Conservation (phyloP, 2,329 filamentous ascomycete species). For the Colletotrichum somersetense region DNA sequence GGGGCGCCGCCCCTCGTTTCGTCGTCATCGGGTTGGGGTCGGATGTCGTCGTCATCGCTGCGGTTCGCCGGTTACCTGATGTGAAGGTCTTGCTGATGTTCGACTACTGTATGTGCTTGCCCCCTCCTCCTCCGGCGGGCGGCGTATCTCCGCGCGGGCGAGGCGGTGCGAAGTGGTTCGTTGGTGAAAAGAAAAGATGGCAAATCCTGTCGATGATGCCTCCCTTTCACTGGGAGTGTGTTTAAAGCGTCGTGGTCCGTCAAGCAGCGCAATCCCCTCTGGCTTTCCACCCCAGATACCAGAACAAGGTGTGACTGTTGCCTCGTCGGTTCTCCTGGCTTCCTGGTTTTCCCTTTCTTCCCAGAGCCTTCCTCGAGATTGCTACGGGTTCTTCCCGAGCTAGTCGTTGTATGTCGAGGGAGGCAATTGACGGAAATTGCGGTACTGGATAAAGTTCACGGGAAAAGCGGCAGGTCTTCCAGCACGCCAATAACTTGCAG, state of each 20-base stretch:
- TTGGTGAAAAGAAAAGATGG: neutral
- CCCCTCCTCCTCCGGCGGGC: neutral
- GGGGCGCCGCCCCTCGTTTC: slow-evolving; percentile 32
- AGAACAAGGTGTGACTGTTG: neutral
- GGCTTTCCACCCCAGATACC: neutral
- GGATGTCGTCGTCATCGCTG: slow-evolving; percentile 29
- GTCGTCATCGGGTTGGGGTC: slow-evolving; percentile 31
- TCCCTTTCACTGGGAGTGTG: neutral
- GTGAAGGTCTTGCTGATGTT: neutral
- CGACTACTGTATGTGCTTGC: neutral
- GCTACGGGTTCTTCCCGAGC: neutral
- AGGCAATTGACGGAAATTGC: neutral
- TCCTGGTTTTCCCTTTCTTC: neutral
- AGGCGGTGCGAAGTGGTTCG: neutral
- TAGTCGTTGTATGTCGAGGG: neutral
- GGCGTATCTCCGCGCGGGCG: neutral
- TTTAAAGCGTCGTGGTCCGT: neutral
- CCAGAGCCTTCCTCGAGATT: neutral
- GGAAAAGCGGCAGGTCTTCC: slow-evolving; percentile 7
- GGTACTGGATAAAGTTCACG: neutral
- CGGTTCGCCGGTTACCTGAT: too few relatives aligned
- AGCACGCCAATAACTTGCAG: neutral
- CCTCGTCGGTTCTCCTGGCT: neutral
- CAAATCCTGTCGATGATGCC: neutral
- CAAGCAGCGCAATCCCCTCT: neutral